phyloP scores from a whole-genome alignment of 2,329 filamentous ascomycete species.

The Drechslera avenae region DNA sequence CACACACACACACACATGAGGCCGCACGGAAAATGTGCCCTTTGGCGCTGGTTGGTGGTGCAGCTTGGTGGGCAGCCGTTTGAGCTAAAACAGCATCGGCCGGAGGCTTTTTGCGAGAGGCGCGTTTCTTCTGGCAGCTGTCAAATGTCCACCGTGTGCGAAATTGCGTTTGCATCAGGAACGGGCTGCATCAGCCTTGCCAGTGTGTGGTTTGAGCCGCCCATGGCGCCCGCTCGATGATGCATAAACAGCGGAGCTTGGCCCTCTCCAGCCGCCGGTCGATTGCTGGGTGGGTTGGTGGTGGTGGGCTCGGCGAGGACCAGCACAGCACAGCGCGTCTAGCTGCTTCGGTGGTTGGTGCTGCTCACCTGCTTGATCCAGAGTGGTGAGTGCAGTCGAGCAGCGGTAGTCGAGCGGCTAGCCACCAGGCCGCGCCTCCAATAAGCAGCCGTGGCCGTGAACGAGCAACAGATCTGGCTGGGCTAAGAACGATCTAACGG shows the following conservation, averaged over 20 bases:
- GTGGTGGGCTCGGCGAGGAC: constrained; percentile 15
- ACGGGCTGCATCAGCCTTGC: constrained; percentile 48
- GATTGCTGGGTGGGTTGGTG: constrained; percentile 6
- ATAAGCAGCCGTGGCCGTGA: constrained; percentile 27
- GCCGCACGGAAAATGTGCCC: neutral
- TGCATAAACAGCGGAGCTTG: constrained; percentile 39
- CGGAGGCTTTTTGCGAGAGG: constrained; percentile 30
- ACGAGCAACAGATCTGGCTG: constrained; percentile 45
- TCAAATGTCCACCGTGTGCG: constrained; percentile 44
- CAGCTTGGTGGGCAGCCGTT: neutral
- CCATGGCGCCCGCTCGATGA: constrained; percentile 35
- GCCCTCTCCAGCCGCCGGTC: constrained; percentile 23
- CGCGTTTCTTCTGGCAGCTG: constrained; percentile 35
- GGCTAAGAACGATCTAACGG: constrained; percentile 40
- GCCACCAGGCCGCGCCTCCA: constrained; percentile 27
- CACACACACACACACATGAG: constrained; percentile 1
- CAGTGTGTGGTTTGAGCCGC: constrained; percentile 44
- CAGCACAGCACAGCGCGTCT: constrained; percentile 28
- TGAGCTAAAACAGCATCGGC: constrained; percentile 9
- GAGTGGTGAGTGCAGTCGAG: constrained; percentile 26
- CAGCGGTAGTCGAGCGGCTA: constrained; percentile 32
- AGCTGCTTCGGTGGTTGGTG: constrained; percentile 33
- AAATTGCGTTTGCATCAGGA: constrained; percentile 53
- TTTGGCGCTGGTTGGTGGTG: too few species aligned
- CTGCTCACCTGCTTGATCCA: constrained; percentile 45